Base-by-base conservation (phyloP, 2,329 filamentous ascomycete genomes). In the Xylariaceae sp. region DNA sequence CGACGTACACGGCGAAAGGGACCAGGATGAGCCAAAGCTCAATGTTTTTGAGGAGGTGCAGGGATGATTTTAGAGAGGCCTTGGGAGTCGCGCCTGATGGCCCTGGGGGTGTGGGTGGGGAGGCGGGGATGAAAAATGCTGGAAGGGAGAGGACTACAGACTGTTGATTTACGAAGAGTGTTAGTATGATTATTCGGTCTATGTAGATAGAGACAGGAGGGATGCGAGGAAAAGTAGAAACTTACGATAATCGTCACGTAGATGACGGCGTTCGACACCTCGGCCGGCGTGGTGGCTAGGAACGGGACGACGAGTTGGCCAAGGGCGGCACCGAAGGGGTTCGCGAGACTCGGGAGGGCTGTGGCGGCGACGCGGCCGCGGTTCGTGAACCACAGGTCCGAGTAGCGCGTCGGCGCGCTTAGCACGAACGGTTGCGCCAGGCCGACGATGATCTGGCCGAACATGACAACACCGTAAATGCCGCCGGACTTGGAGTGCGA, bases 351-450 rank as follows among this genome's bases (percentile, higher is more conserved):
- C 19, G 89, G 88, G 31, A 96, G 69, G 1, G 94, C 95, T 1
- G 94, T 98, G 16, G 94, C 94, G 51, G 89, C 88, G 11, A 96
- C 90, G 52, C 95, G 86, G 6, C 93, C 94, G 9, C 81, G 78
- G 67, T 90, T 87, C 1, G 91, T 93, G 76, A 98, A 98, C 95
- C 95, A 98, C 58, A 96, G 79, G 71, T 97, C 93, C 52, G 91
- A 95, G 75, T 96, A 99, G 60, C 91, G 82, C 0, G 95, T 94
- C 0, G 95, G 94, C 0, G 94, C 92, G 6, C 89, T 87, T 8
- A 98, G 84, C 11, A 96, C 91, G 73, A 98, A 98, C 0, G 95
- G 93, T 71, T 99, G 95, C 1, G 92, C 87, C 34, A 97, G 81
- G 1, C 94, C 95, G 49, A 90, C 92, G 58, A 99, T 73, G 71